Conservation (phyloP, 1,139 yeast species). For the Meyerozyma smithsonii region DNA sequence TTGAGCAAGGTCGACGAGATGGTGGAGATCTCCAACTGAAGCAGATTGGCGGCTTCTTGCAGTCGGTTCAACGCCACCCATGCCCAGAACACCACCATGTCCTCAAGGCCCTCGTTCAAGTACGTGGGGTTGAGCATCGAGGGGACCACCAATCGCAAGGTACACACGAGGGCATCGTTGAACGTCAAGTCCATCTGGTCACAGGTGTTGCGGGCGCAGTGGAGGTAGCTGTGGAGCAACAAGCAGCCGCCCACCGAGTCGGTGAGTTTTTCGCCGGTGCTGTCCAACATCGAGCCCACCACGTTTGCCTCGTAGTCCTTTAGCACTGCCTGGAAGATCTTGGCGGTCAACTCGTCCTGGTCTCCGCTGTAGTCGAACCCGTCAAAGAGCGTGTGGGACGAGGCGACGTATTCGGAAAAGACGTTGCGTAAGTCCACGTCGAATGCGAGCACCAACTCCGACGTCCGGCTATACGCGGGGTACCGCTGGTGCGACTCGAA, state of each 20-base stretch:
- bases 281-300: conserved; percentile 21
- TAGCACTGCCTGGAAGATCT: conserved; percentile 30
- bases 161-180: conserved; percentile 29
- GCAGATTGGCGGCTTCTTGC: conserved; percentile 12
- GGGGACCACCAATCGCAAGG: conserved; percentile 34
- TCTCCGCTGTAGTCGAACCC: conserved; percentile 15
- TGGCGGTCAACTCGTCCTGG: conserved; percentile 14
- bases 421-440: conserved; percentile 53
- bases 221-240: conserved; percentile 23
- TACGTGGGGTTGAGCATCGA: conserved; percentile 29
- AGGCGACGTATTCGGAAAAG: conserved; percentile 30
- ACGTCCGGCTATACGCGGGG: conserved; percentile 37
- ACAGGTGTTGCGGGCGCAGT: conserved; percentile 13
- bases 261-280: conserved; percentile 21
- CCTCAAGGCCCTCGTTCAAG: conserved; percentile 21
- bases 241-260: conserved; percentile 31
- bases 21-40: conserved; percentile 27
- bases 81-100: conserved; percentile 32
- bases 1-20: conserved; percentile 29
- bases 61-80: conserved; percentile 35
- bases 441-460: conserved; percentile 51
- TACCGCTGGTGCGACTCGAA: conserved; percentile 12
- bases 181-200: conserved; percentile 19
- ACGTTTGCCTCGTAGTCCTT: conserved; percentile 32
- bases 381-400: conserved; percentile 24